phyloP scores from a whole-genome alignment of 768 basidiomycete species.

The Pholiota conissans region DNA sequence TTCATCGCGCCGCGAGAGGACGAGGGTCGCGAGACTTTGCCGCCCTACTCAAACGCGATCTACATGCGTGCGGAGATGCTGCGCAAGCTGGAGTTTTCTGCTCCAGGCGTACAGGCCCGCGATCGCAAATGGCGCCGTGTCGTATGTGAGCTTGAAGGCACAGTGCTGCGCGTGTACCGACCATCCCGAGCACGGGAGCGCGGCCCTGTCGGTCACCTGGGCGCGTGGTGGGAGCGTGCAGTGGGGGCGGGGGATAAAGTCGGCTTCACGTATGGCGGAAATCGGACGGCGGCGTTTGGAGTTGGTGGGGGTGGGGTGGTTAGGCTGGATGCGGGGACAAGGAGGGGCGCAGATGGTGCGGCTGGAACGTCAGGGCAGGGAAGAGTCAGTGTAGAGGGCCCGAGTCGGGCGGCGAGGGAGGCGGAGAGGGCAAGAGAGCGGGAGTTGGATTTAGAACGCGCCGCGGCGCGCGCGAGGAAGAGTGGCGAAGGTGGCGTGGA shows the following conservation, averaged over 20 bases:
- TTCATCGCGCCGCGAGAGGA: constrained; percentile 61
- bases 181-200: constrained; percentile 44
- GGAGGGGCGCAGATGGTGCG: constrained; percentile 3
- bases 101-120: constrained; percentile 82
- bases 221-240: constrained; percentile 77
- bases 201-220: constrained; percentile 40
- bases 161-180: constrained; percentile 78
- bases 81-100: constrained; percentile 89
- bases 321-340: constrained; percentile 12
- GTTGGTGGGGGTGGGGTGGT: constrained; percentile 21
- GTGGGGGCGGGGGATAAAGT: constrained; percentile 70
- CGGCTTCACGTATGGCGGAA: constrained; percentile 8
- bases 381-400: not conserved
- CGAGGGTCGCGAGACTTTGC: constrained; percentile 81
- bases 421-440: not conserved
- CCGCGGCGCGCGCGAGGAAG: constrained; percentile 20
- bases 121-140: constrained; percentile 92
- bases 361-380: not conserved
- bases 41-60: constrained; percentile 78
- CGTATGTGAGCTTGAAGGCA: constrained; percentile 90
- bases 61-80: constrained; percentile 81
- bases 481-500: constrained; percentile 16
- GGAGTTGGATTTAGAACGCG: constrained; percentile 18
- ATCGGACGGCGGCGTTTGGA: constrained; percentile 21
- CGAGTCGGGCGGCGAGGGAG: not conserved